phyloP scores from a whole-genome alignment of 208 protist species.

The Crithidia thermophila region DNA sequence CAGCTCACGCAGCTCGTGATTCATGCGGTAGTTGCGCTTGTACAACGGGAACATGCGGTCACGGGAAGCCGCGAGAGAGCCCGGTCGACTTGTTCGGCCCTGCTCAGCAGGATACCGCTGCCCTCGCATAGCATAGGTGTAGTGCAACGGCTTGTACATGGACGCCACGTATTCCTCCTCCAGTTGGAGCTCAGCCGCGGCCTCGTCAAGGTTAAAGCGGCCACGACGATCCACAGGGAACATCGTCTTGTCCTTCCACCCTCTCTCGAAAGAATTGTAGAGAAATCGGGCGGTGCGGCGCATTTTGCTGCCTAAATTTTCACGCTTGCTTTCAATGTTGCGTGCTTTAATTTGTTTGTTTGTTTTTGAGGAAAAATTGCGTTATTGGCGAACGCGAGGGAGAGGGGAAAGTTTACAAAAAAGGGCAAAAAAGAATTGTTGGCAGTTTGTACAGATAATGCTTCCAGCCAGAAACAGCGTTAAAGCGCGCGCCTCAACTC shows the following conservation, averaged over 20 bases:
- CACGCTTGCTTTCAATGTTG: neutral
- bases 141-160: constrained; percentile 81
- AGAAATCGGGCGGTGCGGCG: constrained; percentile 23
- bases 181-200: constrained; percentile 73
- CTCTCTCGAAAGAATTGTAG: constrained; percentile 53
- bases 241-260: constrained; percentile 55
- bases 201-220: constrained; percentile 85
- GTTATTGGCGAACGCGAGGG: neutral
- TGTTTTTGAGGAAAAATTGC: neutral
- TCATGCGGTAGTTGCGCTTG: constrained; percentile 56
- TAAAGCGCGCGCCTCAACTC: too few species aligned
- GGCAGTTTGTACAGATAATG: too few species aligned
- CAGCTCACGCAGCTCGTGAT: constrained; percentile 58
- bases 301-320: too few species aligned
- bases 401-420: too few species aligned
- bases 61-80: constrained; percentile 54
- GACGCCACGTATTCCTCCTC: constrained; percentile 79
- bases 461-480: too few species aligned
- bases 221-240: constrained; percentile 68
- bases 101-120: constrained; percentile 86
- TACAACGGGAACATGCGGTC: constrained; percentile 84
- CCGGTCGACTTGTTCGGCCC: constrained; percentile 73
- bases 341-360: neutral
- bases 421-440: too few species aligned
- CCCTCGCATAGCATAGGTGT: constrained; percentile 77